These are phyloP conservation scores for Pseudophaeomoniella oleicola DNA, from an alignment of 2,329 filamentous ascomycete species.

Conservation along the genomic window DNA sequence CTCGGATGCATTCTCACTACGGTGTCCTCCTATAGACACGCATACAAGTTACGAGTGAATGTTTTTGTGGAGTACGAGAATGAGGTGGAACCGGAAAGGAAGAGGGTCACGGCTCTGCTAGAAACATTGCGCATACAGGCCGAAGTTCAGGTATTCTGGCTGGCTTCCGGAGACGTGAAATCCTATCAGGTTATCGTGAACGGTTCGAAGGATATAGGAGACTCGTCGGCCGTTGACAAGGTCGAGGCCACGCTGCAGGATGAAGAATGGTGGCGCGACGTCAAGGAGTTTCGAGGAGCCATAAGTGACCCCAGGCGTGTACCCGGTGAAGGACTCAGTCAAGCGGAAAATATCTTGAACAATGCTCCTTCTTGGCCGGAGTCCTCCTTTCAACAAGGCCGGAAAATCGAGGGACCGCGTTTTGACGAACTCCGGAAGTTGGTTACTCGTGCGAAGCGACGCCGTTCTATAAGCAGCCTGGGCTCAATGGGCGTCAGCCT, in stretches of 20 bases:
- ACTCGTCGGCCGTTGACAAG: slow-evolving; percentile 32
- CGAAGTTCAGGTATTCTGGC: slow-evolving; percentile 65
- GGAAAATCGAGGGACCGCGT: slow-evolving; percentile 27
- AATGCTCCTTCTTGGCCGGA: slow-evolving; percentile 35
- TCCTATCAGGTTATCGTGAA: slow-evolving; percentile 71
- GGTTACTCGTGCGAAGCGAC: slow-evolving; percentile 43
- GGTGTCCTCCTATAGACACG: slow-evolving; percentile 64
- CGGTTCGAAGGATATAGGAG: slow-evolving; percentile 31
- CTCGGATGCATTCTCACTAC: slow-evolving; percentile 73
- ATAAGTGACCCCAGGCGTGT: slow-evolving; percentile 16
- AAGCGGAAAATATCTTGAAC: slow-evolving; percentile 28
- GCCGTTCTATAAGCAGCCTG: slow-evolving; percentile 31
- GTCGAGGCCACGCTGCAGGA: slow-evolving; percentile 54
- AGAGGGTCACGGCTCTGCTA: slow-evolving; percentile 56
- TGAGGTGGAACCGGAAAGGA: slow-evolving; percentile 66
- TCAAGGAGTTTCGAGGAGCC: slow-evolving; percentile 36
- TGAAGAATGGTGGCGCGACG: slow-evolving; percentile 72
- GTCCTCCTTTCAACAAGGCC: slow-evolving; percentile 35
- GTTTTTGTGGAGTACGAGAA: slow-evolving; percentile 84
- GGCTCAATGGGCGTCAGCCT: slow-evolving; percentile 47
- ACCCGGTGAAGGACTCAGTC: slow-evolving; percentile 28
- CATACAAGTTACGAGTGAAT: slow-evolving; percentile 58
- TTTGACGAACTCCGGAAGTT: slow-evolving; percentile 48
- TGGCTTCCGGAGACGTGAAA: slow-evolving; percentile 56
- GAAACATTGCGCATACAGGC: slow-evolving; percentile 73